Conservation (phyloP, 2,329 filamentous ascomycete species). For the Endocalyx cinctus region DNA sequence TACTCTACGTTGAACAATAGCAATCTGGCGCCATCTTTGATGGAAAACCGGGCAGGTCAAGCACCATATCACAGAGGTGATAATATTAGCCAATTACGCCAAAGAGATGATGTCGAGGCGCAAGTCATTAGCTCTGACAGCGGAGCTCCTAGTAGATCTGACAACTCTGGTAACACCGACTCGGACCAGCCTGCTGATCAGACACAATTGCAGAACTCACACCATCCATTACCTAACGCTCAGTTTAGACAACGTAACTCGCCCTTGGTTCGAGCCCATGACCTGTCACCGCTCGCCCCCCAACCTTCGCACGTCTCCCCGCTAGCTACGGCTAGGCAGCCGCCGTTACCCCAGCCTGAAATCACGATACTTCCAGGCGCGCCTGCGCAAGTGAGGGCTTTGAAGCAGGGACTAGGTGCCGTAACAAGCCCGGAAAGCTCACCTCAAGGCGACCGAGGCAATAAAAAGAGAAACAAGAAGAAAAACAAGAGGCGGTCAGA, state of each 20-base stretch:
- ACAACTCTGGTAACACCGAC: slow-evolving; percentile 34
- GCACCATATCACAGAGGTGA: slow-evolving; percentile 9
- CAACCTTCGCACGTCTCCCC: slow-evolving; percentile 68
- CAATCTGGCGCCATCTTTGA: slow-evolving; percentile 6
- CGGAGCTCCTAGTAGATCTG: slow-evolving; percentile 37
- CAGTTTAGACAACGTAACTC: slow-evolving; percentile 43
- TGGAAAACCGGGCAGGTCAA: slow-evolving; percentile 7
- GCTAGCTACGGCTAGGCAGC: slow-evolving; percentile 42
- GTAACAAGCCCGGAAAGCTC: slow-evolving; percentile 58
- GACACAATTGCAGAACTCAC: slow-evolving; percentile 27
- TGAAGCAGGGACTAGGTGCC: slow-evolving; percentile 45
- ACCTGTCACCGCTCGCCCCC: slow-evolving; percentile 68
- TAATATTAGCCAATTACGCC: slow-evolving; percentile 8
- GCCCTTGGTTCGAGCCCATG: slow-evolving; percentile 67
- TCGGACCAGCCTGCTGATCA: slow-evolving; percentile 31
- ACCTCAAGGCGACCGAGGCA: slow-evolving; percentile 44
- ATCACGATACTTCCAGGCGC: slow-evolving; percentile 32
- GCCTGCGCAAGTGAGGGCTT: slow-evolving; percentile 51
- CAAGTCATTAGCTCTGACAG: slow-evolving; percentile 34
- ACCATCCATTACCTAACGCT: slow-evolving; percentile 33
- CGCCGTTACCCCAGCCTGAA: slow-evolving; percentile 26
- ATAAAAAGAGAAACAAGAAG: slow-evolving; percentile 51
- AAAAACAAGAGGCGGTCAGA: slow-evolving; percentile 48
- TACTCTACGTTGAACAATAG: slow-evolving; percentile 8
- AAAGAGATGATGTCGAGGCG: slow-evolving; percentile 18